Percentiles rank a stretch among this genome's conserved stretches.
These are phyloP conservation scores for Talaromyces borbonicus DNA, from an alignment of 495 filamentous ascomycete species.

Conservation along the genomic window DNA sequence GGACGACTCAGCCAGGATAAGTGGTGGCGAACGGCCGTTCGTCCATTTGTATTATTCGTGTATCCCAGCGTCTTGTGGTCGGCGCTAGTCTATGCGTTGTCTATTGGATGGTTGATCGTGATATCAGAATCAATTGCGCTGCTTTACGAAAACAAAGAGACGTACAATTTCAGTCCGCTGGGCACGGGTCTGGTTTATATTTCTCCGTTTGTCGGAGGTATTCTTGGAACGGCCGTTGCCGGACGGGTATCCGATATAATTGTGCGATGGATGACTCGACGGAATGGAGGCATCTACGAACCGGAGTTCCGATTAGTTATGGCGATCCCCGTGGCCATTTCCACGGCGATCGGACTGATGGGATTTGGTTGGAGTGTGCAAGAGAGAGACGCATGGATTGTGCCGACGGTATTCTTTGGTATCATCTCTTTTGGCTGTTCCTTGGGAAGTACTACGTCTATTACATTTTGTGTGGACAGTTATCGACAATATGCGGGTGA, in stretches of 20 bases:
- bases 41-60: slow-evolving; percentile 76
- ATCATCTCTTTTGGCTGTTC: slow-evolving; percentile 89
- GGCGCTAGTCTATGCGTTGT: slow-evolving; percentile 73
- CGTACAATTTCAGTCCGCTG: slow-evolving; percentile 71
- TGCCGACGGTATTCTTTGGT: slow-evolving; percentile 89
- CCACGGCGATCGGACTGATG: slow-evolving; percentile 79
- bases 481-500: slow-evolving; percentile 93
- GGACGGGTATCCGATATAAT: slow-evolving; percentile 83
- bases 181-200: slow-evolving; percentile 83
- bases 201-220: slow-evolving; percentile 77
- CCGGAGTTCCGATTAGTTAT: slow-evolving; percentile 93
- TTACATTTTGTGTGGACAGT: slow-evolving; percentile 90
- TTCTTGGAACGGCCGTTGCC: slow-evolving; percentile 84
- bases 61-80: slow-evolving; percentile 93
- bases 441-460: slow-evolving; percentile 84
- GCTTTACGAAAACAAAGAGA: slow-evolving; percentile 55
- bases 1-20: slow-evolving; percentile 68
- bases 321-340: slow-evolving; percentile 69
- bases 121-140: slow-evolving; percentile 77
- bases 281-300: slow-evolving; percentile 92
- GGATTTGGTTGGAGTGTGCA: slow-evolving; percentile 87
- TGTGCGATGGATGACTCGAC: slow-evolving; percentile 63
- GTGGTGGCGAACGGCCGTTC: slow-evolving; percentile 64
- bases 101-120: slow-evolving; percentile 93
- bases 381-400: slow-evolving; percentile 69